Evolutionary conservation across 2,329 filamentous ascomycete species (phyloP), one percentile per base, ranked within the genome.

Genomic region (Phyllachora maydis): DNA sequence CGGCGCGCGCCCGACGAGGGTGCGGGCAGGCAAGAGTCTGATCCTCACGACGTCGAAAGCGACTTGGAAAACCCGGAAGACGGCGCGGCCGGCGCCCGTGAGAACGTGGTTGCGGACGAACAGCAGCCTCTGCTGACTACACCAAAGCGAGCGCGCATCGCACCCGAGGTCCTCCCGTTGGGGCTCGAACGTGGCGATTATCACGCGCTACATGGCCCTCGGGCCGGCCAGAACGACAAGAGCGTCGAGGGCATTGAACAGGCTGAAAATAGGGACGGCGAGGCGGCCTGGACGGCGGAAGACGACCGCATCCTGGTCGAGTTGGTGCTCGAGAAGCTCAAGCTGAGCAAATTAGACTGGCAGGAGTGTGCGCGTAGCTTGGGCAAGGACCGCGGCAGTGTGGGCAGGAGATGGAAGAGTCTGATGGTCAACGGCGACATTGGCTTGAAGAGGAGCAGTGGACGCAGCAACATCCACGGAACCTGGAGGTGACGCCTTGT

Each of bases 301-400:
- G 66, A 74, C 30, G 68, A 74, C 40, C 54, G 65, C 27, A 52
- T 70, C 27, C 50, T 75, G 2, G 63, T 74, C n/a, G 66, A 73
- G 43, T 53, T 74, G 11, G 65, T 75, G 18, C 50, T 74, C 5
- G 65, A 70, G 39, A 73, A 73, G 48, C 52, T 74, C 26, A 62
- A 61, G 44, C 52, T 75, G 12, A 59, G 58, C 34, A 70, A 65
- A 43, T 53, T 56, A 23, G 66, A 74, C 28, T 73, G 67, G 68
- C 63, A 70, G 28, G 67, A 74, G 38, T 73, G 67, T 41, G 68
- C 67, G 20, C 54, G 65, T 28, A 66, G 54, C 32, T 49, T 74
- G 6, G 67, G 68, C 30, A 65, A 59, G 35, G 65, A 71, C 43
- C 51, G 61, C 24, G 49, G 54, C 28, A 61, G 54, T 28, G 50